Conservation (phyloP, 2,329 filamentous ascomycete species). For the Ascochyta rabiei region DNA sequence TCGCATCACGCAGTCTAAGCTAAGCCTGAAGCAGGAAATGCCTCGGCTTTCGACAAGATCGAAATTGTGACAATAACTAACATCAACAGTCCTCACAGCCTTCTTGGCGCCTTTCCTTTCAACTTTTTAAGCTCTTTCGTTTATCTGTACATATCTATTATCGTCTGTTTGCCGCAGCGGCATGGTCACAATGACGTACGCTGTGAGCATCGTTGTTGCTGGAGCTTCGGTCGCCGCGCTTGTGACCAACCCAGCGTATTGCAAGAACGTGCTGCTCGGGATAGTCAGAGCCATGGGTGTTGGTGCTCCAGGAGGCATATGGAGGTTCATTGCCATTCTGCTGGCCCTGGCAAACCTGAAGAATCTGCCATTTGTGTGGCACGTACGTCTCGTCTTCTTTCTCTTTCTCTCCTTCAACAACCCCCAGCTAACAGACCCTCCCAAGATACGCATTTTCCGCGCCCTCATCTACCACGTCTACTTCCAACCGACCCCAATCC, state of each 20-base stretch:
- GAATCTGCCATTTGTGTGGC: constrained; percentile 76
- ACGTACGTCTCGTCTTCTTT: constrained; percentile 58
- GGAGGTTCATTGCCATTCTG: constrained; percentile 43
- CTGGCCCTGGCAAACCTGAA: constrained; percentile 67
- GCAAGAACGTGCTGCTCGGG: constrained; percentile 5
- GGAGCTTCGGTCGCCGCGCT: constrained; percentile 21
- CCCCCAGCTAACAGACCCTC: constrained; percentile 10
- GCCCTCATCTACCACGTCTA: constrained; percentile 56
- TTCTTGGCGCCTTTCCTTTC: not conserved
- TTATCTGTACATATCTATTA: not conserved
- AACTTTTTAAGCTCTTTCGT: not conserved
- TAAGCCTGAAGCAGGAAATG: not conserved
- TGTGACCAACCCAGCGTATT: constrained; percentile 6
- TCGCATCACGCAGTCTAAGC: not conserved
- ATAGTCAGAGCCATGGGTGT: constrained; percentile 28
- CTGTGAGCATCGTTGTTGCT: constrained; percentile 25
- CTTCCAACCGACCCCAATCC: constrained; percentile 50
- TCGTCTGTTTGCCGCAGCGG: not conserved
- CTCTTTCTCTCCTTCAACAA: not conserved
- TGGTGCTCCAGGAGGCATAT: constrained; percentile 40
- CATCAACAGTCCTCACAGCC: not conserved
- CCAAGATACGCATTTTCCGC: constrained; percentile 54
- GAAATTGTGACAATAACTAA: not conserved
- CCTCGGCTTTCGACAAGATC: constrained; percentile 5
- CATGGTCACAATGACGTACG: constrained; percentile 27